Conservation (phyloP, 352 stramenopile species). For the Globisporangium irregulare region DNA sequence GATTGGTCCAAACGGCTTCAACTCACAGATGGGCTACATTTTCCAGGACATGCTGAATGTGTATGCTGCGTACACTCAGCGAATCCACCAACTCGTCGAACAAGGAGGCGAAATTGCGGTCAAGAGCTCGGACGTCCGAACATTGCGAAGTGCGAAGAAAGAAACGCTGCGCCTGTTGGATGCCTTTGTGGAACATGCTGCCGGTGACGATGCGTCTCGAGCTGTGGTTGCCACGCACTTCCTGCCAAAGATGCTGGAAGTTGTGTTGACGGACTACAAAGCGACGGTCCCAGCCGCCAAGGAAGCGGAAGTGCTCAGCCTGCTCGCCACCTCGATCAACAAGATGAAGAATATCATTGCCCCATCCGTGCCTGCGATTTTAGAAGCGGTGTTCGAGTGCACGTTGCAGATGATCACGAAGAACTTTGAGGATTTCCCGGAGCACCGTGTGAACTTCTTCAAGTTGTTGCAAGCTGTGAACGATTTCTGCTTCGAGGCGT, state of each 20-base stretch:
- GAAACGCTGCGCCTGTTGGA: constrained; percentile 96
- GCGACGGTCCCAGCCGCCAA: constrained; percentile 65
- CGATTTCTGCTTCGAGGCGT: constrained; percentile 94
- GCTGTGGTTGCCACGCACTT: constrained; percentile 92
- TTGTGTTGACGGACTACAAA: constrained; percentile 96
- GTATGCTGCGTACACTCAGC: constrained; percentile 98
- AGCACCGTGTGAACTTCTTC: constrained; percentile 99
- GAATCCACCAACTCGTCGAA: constrained; percentile 90
- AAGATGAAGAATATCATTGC: constrained; percentile 93
- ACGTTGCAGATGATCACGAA: constrained; percentile 99
- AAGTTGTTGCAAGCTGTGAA: constrained; percentile 95
- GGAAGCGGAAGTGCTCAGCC: constrained; percentile 92
- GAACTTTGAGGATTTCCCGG: constrained; percentile 99
- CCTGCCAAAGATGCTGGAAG: constrained; percentile 95
- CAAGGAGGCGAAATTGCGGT: constrained; percentile 92
- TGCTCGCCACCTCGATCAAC: constrained; percentile 96
- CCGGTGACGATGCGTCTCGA: constrained; percentile 61
- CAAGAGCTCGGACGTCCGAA: constrained; percentile 90
- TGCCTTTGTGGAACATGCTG: constrained; percentile 92
- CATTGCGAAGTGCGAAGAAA: constrained; percentile 96
- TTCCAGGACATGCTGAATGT: constrained; percentile 99
- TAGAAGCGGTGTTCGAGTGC: constrained; percentile 97
- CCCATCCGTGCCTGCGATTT: constrained; percentile 90
- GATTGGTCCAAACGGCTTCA: constrained; percentile 94
- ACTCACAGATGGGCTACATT: constrained; percentile 96